Conservation (phyloP, 2,329 filamentous ascomycete species). For the Rasamsonia emersonii region DNA sequence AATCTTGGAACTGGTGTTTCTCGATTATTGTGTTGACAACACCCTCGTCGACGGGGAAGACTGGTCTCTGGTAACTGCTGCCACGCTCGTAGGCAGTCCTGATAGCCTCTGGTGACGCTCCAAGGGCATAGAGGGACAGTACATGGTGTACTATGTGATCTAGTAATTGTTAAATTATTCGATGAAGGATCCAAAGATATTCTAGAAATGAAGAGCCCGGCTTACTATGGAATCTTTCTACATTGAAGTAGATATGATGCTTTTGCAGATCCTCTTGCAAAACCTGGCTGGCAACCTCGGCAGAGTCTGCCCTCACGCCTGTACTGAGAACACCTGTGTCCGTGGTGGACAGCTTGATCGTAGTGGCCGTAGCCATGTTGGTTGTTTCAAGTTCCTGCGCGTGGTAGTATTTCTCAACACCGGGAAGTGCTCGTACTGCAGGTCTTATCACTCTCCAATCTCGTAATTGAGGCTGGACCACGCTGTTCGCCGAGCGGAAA, state of each 20-base stretch:
- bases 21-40: constrained; percentile 51
- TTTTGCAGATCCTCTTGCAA: constrained; percentile 65
- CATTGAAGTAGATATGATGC: constrained; percentile 76
- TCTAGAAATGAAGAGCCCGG: not conserved
- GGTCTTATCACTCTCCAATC: too few species aligned
- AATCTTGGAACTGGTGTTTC: constrained; percentile 47
- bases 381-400: too few species aligned
- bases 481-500: too few species aligned
- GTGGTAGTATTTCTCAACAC: too few species aligned
- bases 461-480: too few species aligned
- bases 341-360: constrained; percentile 36
- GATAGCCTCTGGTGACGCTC: constrained; percentile 53
- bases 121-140: constrained; percentile 67
- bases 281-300: constrained; percentile 55
- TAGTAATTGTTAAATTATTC: constrained; percentile 8
- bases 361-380: constrained; percentile 42
- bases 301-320: constrained; percentile 47
- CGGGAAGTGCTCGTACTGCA: too few species aligned
- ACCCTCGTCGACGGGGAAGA: constrained; percentile 38
- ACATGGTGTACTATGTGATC: constrained; percentile 74
- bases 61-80: constrained; percentile 55
- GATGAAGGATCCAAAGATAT: not conserved
- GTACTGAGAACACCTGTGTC: constrained; percentile 41
- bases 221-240: constrained; percentile 59
- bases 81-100: constrained; percentile 58